Evolutionary conservation across 257 asterid genomes (phyloP).

Genomic region (Gentiana dahurica): DNA sequence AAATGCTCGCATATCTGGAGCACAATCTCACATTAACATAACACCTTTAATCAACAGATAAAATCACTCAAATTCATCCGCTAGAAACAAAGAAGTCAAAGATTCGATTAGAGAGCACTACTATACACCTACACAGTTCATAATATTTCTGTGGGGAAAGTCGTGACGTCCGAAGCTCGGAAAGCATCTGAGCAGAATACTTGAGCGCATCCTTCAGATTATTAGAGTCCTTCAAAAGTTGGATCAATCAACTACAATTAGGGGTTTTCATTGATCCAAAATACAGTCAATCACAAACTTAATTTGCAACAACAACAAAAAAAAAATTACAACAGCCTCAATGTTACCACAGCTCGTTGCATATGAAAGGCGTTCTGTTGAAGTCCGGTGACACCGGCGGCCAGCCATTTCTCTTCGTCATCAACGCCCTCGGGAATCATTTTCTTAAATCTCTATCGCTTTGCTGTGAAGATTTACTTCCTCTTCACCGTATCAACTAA

Average conservation of each 20-base stretch:
- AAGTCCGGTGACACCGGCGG: conserved; percentile 94
- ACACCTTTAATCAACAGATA: neutral
- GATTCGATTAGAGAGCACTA: conserved; percentile 5
- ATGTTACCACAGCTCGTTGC: conserved; percentile 93
- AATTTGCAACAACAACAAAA: neutral
- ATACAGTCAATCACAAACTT: neutral
- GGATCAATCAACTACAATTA: conserved; percentile 17
- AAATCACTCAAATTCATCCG: neutral
- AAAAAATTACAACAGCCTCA: neutral
- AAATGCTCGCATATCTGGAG: conserved; percentile 94
- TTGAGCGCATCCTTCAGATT: conserved; percentile 94
- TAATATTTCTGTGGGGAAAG: conserved; percentile 98
- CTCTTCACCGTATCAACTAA: no score
- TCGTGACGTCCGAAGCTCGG: conserved; percentile 96
- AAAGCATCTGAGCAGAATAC: conserved; percentile 97
- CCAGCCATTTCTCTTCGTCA: conserved; percentile 94
- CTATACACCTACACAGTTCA: conserved; percentile 69
- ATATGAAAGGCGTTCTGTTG: conserved; percentile 95
- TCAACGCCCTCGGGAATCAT: conserved; percentile 72
- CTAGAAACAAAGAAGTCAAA: conserved; percentile 1
- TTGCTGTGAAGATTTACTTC: no score
- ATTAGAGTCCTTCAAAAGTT: conserved; percentile 59
- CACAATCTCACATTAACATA: conserved; percentile 2
- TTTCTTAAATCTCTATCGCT: conserved; percentile 3
- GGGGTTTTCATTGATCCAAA: conserved; percentile 25